These are phyloP conservation scores for Lachnellula occidentalis DNA, from an alignment of 2,329 filamentous ascomycete genomes.

Conservation along the genomic window DNA sequence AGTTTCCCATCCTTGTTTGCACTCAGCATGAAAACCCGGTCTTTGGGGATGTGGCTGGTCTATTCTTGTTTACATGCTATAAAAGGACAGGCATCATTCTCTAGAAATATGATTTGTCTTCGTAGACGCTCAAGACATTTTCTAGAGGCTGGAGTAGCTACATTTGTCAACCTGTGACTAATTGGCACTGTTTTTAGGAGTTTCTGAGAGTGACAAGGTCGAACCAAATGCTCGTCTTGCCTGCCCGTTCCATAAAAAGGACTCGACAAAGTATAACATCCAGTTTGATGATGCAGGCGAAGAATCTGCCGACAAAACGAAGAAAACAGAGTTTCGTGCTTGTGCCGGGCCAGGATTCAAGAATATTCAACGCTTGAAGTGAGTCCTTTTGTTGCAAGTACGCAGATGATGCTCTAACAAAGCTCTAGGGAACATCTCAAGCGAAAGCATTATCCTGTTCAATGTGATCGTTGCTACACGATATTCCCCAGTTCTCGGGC, in stretches of 20 bases:
- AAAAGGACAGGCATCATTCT: no score
- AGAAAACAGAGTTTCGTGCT: conserved; percentile 1
- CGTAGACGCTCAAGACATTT: no score
- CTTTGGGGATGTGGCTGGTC: no score
- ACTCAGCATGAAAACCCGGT: no score
- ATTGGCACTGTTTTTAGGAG: not conserved
- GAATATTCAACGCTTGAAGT: conserved; percentile 10
- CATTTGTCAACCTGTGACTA: not conserved
- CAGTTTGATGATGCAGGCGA: not conserved
- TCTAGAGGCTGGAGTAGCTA: no score
- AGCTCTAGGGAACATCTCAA: conserved; percentile 8
- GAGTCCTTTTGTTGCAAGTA: not conserved
- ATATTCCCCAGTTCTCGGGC: conserved; percentile 6
- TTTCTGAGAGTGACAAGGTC: not conserved
- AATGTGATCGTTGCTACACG: conserved; percentile 8
- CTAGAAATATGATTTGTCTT: no score
- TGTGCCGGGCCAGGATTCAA: conserved; percentile 9
- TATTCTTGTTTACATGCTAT: no score
- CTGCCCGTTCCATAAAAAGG: conserved; percentile 8
- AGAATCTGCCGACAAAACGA: not conserved
- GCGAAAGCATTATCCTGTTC: conserved; percentile 11
- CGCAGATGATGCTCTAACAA: not conserved
- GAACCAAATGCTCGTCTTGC: conserved; percentile 6
- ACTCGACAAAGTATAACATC: conserved; percentile 6
- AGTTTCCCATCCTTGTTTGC: no score